Conservation (phyloP, 2,329 filamentous ascomycete species). For the Colletotrichum cereale region DNA sequence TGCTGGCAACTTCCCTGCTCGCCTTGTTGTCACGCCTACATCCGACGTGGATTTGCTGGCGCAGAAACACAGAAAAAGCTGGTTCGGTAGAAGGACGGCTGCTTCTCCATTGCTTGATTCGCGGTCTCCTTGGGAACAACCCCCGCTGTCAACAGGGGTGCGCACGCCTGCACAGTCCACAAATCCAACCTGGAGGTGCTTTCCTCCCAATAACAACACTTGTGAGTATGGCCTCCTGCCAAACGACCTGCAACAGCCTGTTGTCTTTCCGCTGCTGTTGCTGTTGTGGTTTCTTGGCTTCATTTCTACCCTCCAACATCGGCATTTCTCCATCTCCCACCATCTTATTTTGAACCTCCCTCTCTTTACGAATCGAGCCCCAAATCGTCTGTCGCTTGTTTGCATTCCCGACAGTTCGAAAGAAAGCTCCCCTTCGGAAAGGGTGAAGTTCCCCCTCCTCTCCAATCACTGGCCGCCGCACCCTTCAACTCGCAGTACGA, state of each 20-base stretch:
- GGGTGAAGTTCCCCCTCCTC: slow-evolving; percentile 39
- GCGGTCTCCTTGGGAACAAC: slow-evolving; percentile 42
- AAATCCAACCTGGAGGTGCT: slow-evolving; percentile 36
- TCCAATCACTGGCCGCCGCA: not conserved
- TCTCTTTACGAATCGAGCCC: slow-evolving; percentile 16
- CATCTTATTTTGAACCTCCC: slow-evolving; percentile 1
- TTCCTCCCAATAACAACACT: slow-evolving; percentile 41
- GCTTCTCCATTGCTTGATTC: slow-evolving; percentile 39
- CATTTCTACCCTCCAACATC: slow-evolving; percentile 1
- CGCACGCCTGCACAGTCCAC: slow-evolving; percentile 37
- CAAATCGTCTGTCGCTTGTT: slow-evolving; percentile 23
- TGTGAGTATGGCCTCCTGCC: slow-evolving; percentile 40
- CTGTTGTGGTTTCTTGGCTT: slow-evolving; percentile 19
- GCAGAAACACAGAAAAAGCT: slow-evolving; percentile 34
- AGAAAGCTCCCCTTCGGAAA: slow-evolving; percentile 36
- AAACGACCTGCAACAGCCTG: slow-evolving; percentile 26
- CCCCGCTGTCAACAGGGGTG: slow-evolving; percentile 39
- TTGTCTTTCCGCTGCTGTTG: slow-evolving; percentile 21
- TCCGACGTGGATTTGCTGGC: slow-evolving; percentile 24
- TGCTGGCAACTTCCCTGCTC: slow-evolving; percentile 38
- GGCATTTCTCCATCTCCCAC: slow-evolving; percentile 5
- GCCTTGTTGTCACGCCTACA: slow-evolving; percentile 16
- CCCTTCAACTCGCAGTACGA: not conserved
- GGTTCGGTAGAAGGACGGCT: slow-evolving; percentile 26
- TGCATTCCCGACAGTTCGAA: slow-evolving; percentile 22